phyloP scores from a whole-genome alignment of 1,139 yeast genomes.

The Scheffersomyces lignicola region DNA sequence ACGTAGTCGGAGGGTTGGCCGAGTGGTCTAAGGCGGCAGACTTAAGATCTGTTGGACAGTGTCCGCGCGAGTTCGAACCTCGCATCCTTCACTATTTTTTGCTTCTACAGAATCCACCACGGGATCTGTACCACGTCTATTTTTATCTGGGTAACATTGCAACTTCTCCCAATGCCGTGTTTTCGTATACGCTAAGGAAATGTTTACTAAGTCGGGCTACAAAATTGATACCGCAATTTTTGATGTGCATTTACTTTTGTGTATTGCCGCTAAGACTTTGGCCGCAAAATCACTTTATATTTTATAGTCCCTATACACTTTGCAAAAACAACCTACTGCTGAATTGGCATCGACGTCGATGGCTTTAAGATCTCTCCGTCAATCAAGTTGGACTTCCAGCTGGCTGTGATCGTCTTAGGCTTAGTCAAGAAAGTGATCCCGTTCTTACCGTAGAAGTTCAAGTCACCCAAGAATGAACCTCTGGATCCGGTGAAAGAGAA shows the following conservation, averaged over 20 bases:
- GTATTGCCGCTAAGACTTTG: too few species aligned
- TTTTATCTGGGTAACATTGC: too few species aligned
- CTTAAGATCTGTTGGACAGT: constrained; percentile 54
- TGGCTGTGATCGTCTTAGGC: constrained; percentile 72
- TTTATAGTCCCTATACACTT: too few species aligned
- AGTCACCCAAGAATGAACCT: constrained; percentile 75
- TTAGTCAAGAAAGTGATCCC: constrained; percentile 74
- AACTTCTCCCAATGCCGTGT: too few species aligned
- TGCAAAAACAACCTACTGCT: constrained; percentile 37
- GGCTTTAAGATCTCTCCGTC: constrained; percentile 48
- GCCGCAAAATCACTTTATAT: too few species aligned
- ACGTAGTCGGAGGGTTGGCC: constrained; percentile 53
- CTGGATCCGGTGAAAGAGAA: constrained; percentile 80
- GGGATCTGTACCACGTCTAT: too few species aligned
- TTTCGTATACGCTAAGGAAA: too few species aligned
- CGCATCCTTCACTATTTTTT: constrained; percentile 70
- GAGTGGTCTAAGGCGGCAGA: constrained; percentile 59
- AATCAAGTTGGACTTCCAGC: constrained; percentile 64
- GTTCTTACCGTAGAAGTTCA: constrained; percentile 78
- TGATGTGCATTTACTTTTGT: too few species aligned
- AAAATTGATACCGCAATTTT: too few species aligned
- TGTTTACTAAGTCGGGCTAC: too few species aligned
- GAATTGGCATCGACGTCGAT: constrained; percentile 70
- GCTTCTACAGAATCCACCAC: too few species aligned
- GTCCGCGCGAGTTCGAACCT: constrained; percentile 90